phyloP scores from a whole-genome alignment of 139 green algal genomes.

The Astrephomene gubernaculifera region DNA sequence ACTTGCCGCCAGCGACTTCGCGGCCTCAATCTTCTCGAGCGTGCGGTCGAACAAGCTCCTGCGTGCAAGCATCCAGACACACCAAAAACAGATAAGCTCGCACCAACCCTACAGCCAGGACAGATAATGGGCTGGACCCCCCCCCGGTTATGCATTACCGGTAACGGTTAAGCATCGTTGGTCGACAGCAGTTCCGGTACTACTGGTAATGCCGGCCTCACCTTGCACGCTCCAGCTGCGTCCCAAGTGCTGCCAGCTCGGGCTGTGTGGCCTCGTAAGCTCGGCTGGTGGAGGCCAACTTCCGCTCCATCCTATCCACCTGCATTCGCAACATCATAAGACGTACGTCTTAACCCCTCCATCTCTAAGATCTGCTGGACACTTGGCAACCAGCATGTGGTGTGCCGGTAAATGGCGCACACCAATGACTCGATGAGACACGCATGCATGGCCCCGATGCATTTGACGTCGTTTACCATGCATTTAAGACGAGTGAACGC shows the following conservation, averaged over 20 bases:
- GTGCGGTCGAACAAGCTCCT: conserved; percentile 42
- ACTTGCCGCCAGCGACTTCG: neutral
- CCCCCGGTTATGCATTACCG: neutral
- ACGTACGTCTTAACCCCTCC: too few relatives aligned
- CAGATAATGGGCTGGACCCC: neutral
- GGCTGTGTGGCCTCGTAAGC: conserved; percentile 33
- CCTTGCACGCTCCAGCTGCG: conserved; percentile 33
- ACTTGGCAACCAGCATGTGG: too few relatives aligned
- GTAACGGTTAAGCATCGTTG: too few relatives aligned
- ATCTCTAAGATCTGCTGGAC: too few relatives aligned
- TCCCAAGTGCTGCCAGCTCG: conserved; percentile 32
- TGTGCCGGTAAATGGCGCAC: too few relatives aligned
- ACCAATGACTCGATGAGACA: too few relatives aligned
- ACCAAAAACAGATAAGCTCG: neutral
- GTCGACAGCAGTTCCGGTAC: too few relatives aligned
- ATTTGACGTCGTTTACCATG: too few relatives aligned
- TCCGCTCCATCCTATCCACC: conserved; percentile 38
- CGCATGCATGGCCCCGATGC: too few relatives aligned
- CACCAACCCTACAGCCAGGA: neutral
- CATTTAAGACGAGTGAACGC: too few relatives aligned
- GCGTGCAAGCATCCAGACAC: neutral
- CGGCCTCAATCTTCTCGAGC: conserved; percentile 33
- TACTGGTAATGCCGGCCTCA: too few relatives aligned
- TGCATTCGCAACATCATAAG: too few relatives aligned
- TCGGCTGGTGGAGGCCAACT: conserved; percentile 11